Conservation (phyloP, 2,329 filamentous ascomycete species). For the Pestalotiopsis sp. region DNA sequence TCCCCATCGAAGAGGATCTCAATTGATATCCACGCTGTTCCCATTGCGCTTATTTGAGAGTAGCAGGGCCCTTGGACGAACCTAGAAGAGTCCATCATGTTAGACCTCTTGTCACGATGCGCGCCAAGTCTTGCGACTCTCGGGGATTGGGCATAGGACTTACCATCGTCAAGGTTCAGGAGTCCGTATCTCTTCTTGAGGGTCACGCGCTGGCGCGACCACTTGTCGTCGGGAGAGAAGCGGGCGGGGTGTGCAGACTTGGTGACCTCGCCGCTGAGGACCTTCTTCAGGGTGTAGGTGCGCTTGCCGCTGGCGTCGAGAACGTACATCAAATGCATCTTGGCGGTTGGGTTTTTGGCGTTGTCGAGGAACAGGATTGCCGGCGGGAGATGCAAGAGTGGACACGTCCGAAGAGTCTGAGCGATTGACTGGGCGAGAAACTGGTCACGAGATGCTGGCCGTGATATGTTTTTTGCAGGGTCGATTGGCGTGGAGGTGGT, state of each 20-base stretch:
- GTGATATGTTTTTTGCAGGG: neutral
- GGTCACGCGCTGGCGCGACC: slow-evolving; percentile 92
- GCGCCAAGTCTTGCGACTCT: neutral
- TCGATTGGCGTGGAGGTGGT: neutral
- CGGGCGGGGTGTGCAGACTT: slow-evolving; percentile 95
- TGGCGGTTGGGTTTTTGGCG: slow-evolving; percentile 1
- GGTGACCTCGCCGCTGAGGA: slow-evolving; percentile 80
- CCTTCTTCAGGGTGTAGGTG: slow-evolving; percentile 94
- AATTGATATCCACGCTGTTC: too few relatives aligned
- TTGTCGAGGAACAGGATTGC: neutral
- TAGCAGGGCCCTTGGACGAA: too few relatives aligned
- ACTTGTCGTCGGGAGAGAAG: slow-evolving; percentile 98
- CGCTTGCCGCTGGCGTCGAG: slow-evolving; percentile 82
- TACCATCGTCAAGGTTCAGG: slow-evolving; percentile 77
- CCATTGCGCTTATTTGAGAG: too few relatives aligned
- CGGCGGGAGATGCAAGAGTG: neutral
- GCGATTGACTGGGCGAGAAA: neutral
- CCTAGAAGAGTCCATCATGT: too few relatives aligned
- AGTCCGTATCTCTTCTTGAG: slow-evolving; percentile 92
- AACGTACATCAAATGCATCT: slow-evolving; percentile 78
- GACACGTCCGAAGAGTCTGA: neutral
- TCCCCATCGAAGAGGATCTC: neutral
- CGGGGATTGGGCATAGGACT: slow-evolving; percentile 19
- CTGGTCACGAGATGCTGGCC: neutral
- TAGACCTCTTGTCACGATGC: neutral